Percentiles rank a stretch among this genome's conserved stretches.
Evolutionary conservation across 306 rosid genomes (phyloP).

Genomic region (Bauhinia variegata): DNA sequence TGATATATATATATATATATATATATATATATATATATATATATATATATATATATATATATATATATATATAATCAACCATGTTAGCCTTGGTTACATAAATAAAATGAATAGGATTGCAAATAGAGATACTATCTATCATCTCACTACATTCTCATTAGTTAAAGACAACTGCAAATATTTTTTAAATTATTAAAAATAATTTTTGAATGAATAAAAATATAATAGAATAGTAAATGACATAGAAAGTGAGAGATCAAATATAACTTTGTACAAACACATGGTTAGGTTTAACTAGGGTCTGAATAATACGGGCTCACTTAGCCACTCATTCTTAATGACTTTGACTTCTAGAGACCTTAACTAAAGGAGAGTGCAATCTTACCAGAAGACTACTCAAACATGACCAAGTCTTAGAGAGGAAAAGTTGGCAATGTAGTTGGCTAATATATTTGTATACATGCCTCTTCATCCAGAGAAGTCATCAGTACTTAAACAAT

Average conservation of each 20-base stretch:
- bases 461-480: too few relatives aligned
- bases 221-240: too few relatives aligned
- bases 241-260: too few relatives aligned
- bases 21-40: not conserved
- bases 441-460: not conserved
- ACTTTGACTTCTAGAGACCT: slow-evolving; percentile 25
- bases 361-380: slow-evolving; percentile 6
- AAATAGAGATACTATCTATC: too few relatives aligned
- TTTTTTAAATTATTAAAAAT: too few relatives aligned
- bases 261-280: not conserved
- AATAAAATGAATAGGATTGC: too few relatives aligned
- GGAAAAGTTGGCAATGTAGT: too few relatives aligned
- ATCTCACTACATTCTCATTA: too few relatives aligned
- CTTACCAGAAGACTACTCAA: slow-evolving; percentile 1
- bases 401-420: not conserved
- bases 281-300: not conserved
- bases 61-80: not conserved
- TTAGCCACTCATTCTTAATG: slow-evolving; percentile 1
- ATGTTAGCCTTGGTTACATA: too few relatives aligned
- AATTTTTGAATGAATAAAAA: too few relatives aligned
- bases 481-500: not conserved
- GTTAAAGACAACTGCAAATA: too few relatives aligned
- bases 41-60: not conserved
- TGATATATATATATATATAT: not conserved
- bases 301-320: not conserved